Evolutionary conservation across 139 green algal genomes (phyloP).

Genomic region (Coelastrella sp.): DNA sequence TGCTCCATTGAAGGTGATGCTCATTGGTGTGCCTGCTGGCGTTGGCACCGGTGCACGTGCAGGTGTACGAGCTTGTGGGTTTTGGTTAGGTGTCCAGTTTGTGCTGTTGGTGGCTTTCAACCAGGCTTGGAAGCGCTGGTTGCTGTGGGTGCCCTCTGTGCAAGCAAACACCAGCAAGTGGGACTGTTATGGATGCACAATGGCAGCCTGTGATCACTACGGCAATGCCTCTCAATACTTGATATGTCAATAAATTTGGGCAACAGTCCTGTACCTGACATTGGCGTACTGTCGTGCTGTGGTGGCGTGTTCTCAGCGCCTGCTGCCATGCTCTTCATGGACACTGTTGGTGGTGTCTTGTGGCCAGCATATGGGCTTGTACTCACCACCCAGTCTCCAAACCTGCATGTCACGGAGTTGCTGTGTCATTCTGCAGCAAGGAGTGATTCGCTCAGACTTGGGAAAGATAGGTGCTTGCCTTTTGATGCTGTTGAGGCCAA

Average conservation of each 20-base stretch:
- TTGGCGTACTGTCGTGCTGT: background rate
- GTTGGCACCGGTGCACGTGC: constrained; percentile 2
- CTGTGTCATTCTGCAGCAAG: background rate
- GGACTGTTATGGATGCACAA: no score
- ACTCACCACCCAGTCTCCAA: constrained; percentile 22
- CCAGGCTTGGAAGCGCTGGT: constrained; percentile 33
- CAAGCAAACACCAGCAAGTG: background rate
- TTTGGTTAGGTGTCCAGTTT: constrained; percentile 6
- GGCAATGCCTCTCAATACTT: no score
- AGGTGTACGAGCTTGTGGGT: background rate
- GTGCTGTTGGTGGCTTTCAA: constrained; percentile 35
- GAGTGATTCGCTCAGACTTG: background rate
- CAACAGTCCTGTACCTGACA: background rate
- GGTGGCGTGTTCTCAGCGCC: constrained; percentile 39
- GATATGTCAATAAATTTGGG: no score
- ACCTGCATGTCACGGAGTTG: constrained; percentile 18
- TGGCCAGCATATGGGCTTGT: constrained; percentile 35
- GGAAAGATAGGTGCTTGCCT: background rate
- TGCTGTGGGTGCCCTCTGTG: background rate
- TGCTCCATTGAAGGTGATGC: background rate
- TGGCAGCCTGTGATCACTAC: no score
- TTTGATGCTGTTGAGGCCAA: constrained; percentile 5
- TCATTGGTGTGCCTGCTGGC: constrained; percentile 31
- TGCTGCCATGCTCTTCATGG: constrained; percentile 31
- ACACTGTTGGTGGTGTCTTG: constrained; percentile 21